Evolutionary conservation across 176 grass and related monocot species (phyloP), one percentile per base, ranked within the genome.

Genomic region (Cymbopogon citratus): DNA sequence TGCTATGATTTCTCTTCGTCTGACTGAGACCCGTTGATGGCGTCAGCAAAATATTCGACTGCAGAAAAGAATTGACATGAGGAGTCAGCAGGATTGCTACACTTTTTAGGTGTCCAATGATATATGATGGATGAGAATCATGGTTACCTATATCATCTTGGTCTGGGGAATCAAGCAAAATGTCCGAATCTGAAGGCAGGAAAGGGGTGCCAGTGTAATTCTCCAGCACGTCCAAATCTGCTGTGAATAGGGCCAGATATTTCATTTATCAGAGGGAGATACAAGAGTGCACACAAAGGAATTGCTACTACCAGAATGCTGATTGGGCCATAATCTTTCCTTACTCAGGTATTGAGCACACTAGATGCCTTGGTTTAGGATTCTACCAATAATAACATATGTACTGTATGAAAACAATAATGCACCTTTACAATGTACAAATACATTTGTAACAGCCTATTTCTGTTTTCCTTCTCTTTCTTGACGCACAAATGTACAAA

Each of bases 11-110:
- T 96, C 87, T 99, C 93, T 81, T 99, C 97, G 39, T 96, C 97
- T 25, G 93, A 99, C 27, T 83, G 97, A 64, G 89, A 80, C 46
- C 87, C 97, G 6, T 86, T 94, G 81, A 93, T 88, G 56, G 87
- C 85, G 77, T 96, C 97, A 3, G 87, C 87, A 29, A 99, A 99
- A 74, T 99, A 99, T 66, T 96, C 97, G 70, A 94, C 97, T 99
- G 90, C 11, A 26, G 78, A 12, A 49, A 8, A 33, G 31, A 21
- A 52, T 8, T 2, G 39, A 83, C 26, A 52, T 31, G 7, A 31
- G 6, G 51, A 5, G 25, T 77, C 0, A 71, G 74, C 36, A 56
- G 68, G 24, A 28, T 44, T 83, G 51, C 16, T 54, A 36, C 13
- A 16, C 5, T 48, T 26, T 26, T 19, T 6, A 54, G 0, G 28